Evolutionary conservation across 2,329 filamentous ascomycete genomes (phyloP), one percentile per base, ranked within the genome.

Genomic region (Aspergillus puulaauensis): DNA sequence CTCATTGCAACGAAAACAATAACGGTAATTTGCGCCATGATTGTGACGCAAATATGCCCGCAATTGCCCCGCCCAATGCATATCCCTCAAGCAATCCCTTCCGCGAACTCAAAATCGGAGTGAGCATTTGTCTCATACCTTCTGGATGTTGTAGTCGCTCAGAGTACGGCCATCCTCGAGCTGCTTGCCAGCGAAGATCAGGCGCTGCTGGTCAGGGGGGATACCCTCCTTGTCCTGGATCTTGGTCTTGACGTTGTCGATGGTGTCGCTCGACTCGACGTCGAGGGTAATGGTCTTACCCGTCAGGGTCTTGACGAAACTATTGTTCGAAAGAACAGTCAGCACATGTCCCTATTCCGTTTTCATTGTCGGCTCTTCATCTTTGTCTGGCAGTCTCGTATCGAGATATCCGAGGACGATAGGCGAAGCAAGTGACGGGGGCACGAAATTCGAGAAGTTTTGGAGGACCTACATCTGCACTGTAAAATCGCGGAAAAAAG

Each of bases 201-300:
- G 81, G 77, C 93, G 93, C 86, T 98, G 93, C 82, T 97, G 93
- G 82, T 97, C 93, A 68, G 93, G 93, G 73, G 93, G 93, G 71
- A 97, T 97, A 73, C 93, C 93, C 85, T 97, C 93, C 90, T 97
- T 97, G 83, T 97, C 93, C 85, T 97, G 93, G 81, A 98, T 97
- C 90, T 97, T 97, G 84, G 88, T 89, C 89, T 98, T 98, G 82
- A 98, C 93, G 88, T 97, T 98, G 88, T 98, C 93, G 85, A 98
- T 98, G 75, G 93, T 97, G 83, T 98, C 93, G 77, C 88, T 91
- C 76, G 92, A 96, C 89, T 97, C 93, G 80, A 97, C 93, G 89
- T 98, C 93, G 75, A 97, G 90, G 82, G 95, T 98, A 86, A 98
- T 97, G 82, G 93, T 98, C 91, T 98, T 98, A 83, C 95, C 93